Evolutionary conservation across 306 rosid genomes (phyloP).

Genomic region (Ormosia semicastrata): DNA sequence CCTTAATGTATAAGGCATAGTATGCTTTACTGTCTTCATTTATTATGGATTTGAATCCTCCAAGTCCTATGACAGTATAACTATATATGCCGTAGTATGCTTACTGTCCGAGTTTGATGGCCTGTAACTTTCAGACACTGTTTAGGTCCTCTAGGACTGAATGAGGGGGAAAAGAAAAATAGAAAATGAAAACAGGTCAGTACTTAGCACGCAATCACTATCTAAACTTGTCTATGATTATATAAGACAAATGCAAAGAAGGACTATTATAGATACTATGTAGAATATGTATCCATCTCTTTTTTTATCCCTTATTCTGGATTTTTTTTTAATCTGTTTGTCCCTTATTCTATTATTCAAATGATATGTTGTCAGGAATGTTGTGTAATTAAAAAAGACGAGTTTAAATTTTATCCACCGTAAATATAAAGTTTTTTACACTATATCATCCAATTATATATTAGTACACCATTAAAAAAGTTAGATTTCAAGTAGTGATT

Average conservation of each 20-base stretch:
- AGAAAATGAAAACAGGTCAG: no score
- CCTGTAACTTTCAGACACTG: not conserved
- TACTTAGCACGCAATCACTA: no score
- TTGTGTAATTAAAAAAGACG: not conserved
- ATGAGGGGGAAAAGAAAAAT: no score
- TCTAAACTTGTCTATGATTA: no score
- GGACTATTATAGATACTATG: no score
- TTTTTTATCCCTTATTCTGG: not conserved
- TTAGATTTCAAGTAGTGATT: no score
- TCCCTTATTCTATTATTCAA: not conserved
- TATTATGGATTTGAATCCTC: not conserved
- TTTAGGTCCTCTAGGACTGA: no score
- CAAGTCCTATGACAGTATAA: not conserved
- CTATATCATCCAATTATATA: no score
- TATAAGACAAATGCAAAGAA: no score
- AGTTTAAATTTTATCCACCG: no score
- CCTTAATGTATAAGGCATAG: conserved; percentile 43
- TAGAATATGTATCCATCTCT: not conserved
- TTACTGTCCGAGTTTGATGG: not conserved
- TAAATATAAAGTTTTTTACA: no score
- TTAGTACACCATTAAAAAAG: no score
- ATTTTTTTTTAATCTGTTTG: not conserved
- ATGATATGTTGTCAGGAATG: not conserved
- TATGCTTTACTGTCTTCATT: not conserved
- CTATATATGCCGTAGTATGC: not conserved